A percentile compares a stretch with the other conserved stretches of the same genome.
Conservation (phyloP, 1,284 basidiomycete species). For the Dichomitus squalens region DNA sequence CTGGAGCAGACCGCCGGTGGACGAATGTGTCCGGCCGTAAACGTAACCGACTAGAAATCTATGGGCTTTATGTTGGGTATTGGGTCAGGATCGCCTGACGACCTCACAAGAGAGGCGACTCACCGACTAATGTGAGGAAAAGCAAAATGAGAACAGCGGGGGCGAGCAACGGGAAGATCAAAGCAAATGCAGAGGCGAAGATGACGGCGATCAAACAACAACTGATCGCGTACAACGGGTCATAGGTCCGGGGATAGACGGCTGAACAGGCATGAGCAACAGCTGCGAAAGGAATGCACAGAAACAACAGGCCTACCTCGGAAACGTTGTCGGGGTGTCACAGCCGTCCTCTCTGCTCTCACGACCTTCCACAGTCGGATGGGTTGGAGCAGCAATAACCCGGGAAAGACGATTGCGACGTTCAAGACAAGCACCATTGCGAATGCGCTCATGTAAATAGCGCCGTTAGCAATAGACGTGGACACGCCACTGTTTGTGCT, state of each 20-base stretch:
- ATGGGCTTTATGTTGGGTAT: slow-evolving; percentile 49
- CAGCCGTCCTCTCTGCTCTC: slow-evolving; percentile 53
- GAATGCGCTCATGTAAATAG: slow-evolving; percentile 69
- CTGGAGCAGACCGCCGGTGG: slow-evolving; percentile 71
- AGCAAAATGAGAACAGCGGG: slow-evolving; percentile 70
- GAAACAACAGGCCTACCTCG: slow-evolving; percentile 51
- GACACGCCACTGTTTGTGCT: slow-evolving; percentile 42
- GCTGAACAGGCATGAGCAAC: slow-evolving; percentile 42
- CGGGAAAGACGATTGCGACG: slow-evolving; percentile 73
- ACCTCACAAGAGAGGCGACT: slow-evolving; percentile 20
- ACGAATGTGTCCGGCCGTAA: slow-evolving; percentile 67
- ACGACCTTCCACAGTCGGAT: slow-evolving; percentile 58
- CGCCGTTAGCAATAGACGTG: slow-evolving; percentile 63
- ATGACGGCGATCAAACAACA: slow-evolving; percentile 70
- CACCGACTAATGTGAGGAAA: slow-evolving; percentile 70
- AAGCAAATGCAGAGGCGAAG: slow-evolving; percentile 69
- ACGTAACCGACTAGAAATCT: slow-evolving; percentile 78
- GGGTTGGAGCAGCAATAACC: slow-evolving; percentile 70
- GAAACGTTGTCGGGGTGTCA: slow-evolving; percentile 80
- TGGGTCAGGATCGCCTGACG: not conserved
- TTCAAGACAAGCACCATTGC: slow-evolving; percentile 66
- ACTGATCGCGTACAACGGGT: slow-evolving; percentile 65
- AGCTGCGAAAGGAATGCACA: not conserved
- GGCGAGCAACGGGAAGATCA: slow-evolving; percentile 78
- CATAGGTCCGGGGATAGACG: slow-evolving; percentile 71